phyloP scores from a whole-genome alignment of 2,329 filamentous ascomycete genomes.

The Gaeumannomyces tritici region DNA sequence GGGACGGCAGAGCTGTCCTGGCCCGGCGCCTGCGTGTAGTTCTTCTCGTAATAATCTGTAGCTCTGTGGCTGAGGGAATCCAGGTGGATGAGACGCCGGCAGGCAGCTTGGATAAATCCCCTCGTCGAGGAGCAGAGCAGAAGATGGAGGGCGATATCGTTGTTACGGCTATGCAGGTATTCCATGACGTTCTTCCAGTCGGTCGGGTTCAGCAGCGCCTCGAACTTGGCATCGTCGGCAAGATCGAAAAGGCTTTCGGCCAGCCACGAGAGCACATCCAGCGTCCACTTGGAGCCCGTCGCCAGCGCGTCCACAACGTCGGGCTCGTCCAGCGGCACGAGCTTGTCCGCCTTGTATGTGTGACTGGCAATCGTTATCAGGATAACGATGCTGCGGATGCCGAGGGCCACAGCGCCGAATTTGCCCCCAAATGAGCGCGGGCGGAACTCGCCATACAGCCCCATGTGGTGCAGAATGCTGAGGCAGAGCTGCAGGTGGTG shows the following conservation, averaged over 20 bases:
- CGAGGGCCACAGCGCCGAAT: conserved; percentile 64
- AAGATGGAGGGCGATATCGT: conserved; percentile 51
- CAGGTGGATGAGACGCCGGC: conserved; percentile 52
- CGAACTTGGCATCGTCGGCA: conserved; percentile 40
- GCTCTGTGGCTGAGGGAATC: conserved; percentile 38
- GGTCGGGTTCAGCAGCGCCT: conserved; percentile 35
- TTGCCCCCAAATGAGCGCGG: conserved; percentile 60
- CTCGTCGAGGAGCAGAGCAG: conserved; percentile 67
- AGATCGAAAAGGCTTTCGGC: conserved; percentile 49
- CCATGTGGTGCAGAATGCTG: conserved; percentile 70
- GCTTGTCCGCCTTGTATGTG: conserved; percentile 43
- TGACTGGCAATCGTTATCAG: conserved; percentile 55
- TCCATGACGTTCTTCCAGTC: conserved; percentile 38
- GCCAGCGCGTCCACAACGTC: conserved; percentile 65
- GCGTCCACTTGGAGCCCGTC: conserved; percentile 69
- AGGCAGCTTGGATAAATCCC: conserved; percentile 60
- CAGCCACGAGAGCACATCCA: conserved; percentile 59
- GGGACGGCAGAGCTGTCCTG: conserved; percentile 27
- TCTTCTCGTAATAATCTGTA: conserved; percentile 38
- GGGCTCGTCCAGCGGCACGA: conserved; percentile 54
- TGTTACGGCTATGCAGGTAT: conserved; percentile 44
- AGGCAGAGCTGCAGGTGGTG: conserved; percentile 64
- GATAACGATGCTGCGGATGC: conserved; percentile 62
- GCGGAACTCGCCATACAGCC: conserved; percentile 55
- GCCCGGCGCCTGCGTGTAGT: conserved; percentile 23